Evolutionary conservation across 805 yeast species (phyloP).

Genomic region (Metschnikowia chrysomelidarum): DNA sequence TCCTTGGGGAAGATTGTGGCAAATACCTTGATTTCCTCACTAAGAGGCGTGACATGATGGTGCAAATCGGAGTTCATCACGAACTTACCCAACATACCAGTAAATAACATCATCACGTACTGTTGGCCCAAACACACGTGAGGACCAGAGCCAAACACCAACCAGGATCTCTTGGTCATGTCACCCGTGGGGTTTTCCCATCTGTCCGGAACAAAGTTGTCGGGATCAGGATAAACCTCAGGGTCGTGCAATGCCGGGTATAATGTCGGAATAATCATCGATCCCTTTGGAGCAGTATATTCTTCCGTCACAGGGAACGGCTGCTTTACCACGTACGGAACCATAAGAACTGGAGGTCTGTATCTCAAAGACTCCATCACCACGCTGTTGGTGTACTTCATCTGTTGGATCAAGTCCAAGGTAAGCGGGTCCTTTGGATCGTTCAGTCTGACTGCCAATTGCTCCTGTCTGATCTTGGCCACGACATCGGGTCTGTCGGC

Average conservation of each 20-base stretch:
- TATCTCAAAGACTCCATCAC: conserved; percentile 90
- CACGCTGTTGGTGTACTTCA: conserved; percentile 87
- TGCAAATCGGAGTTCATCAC: conserved; percentile 74
- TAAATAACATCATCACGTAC: conserved; percentile 87
- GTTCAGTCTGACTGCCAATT: conserved; percentile 74
- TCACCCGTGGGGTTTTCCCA: conserved; percentile 85
- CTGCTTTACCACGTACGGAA: conserved; percentile 91
- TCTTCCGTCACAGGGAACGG: conserved; percentile 76
- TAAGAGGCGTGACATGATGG: conserved; percentile 78
- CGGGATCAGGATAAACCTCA: conserved; percentile 93
- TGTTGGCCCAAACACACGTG: conserved; percentile 95
- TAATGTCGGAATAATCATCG: conserved; percentile 94
- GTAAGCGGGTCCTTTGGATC: conserved; percentile 63
- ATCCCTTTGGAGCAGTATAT: conserved; percentile 93
- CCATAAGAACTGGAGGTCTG: conserved; percentile 98
- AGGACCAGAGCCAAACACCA: conserved; percentile 96
- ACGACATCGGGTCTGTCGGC: conserved; percentile 94
- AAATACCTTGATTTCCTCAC: conserved; percentile 92
- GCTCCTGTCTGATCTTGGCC: conserved; percentile 87
- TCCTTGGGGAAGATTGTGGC: conserved; percentile 98
- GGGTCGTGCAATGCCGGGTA: conserved; percentile 98
- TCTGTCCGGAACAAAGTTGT: conserved; percentile 92
- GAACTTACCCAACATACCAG: conserved; percentile 89
- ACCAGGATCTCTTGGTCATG: conserved; percentile 84
- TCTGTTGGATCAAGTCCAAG: conserved; percentile 74